phyloP scores from a whole-genome alignment of 495 filamentous ascomycete species.

The Talaromyces adpressus region DNA sequence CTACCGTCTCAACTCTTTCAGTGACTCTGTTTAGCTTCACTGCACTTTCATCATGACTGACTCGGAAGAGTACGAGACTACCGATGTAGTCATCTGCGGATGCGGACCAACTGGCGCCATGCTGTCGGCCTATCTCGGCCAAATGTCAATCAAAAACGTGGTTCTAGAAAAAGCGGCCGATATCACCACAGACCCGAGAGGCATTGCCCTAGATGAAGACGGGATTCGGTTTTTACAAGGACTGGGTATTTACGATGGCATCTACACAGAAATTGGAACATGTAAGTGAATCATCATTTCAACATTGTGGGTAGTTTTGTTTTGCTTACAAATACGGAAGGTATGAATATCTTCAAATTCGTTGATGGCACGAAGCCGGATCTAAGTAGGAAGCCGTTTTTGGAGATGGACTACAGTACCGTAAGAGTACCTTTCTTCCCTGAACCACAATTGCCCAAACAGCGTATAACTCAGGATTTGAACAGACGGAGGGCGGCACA shows the following conservation, averaged over 20 bases:
- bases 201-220: slow-evolving; percentile 44
- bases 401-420: slow-evolving; percentile 24
- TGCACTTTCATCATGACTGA: neutral
- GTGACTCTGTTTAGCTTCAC: neutral
- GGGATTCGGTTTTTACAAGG: slow-evolving; percentile 40
- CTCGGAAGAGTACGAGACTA: slow-evolving; percentile 19
- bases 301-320: neutral
- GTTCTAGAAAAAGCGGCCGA: slow-evolving; percentile 37
- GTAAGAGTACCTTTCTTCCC: slow-evolving; percentile 10
- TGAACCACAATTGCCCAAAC: neutral
- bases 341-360: slow-evolving; percentile 21
- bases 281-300: slow-evolving; percentile 15
- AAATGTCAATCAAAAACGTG: slow-evolving; percentile 19
- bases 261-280: slow-evolving; percentile 27
- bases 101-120: slow-evolving; percentile 32
- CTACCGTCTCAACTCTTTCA: neutral
- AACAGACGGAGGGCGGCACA: slow-evolving; percentile 24
- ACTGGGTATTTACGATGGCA: slow-evolving; percentile 32
- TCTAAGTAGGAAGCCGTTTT: slow-evolving; percentile 16
- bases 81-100: slow-evolving; percentile 33
- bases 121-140: slow-evolving; percentile 27
- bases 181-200: slow-evolving; percentile 43
- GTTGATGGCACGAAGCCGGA: slow-evolving; percentile 16
- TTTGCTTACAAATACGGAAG: slow-evolving; percentile 6
- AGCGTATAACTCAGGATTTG: neutral